Conservation (phyloP, 495 filamentous ascomycete species). For the Lasiosphaeria ovina region DNA sequence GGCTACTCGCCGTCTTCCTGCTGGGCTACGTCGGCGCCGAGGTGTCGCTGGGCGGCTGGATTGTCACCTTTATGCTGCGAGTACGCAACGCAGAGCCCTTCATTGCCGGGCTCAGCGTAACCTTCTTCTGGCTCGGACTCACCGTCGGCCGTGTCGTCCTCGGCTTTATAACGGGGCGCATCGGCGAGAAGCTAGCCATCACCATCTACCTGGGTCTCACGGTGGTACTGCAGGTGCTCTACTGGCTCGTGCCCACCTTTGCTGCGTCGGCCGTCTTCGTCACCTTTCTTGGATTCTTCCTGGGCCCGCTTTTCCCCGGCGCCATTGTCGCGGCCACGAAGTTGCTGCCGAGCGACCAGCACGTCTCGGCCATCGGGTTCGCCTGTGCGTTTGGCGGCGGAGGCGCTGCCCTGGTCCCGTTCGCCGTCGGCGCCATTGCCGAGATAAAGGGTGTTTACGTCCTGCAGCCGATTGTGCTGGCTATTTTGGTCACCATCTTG, state of each 20-base stretch:
- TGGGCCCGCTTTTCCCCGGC: constrained; percentile 80
- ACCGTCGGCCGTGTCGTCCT: constrained; percentile 72
- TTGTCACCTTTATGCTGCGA: constrained; percentile 79
- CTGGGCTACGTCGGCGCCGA: constrained; percentile 83
- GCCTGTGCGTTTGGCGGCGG: constrained; percentile 76
- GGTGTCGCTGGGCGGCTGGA: constrained; percentile 83
- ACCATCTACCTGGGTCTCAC: constrained; percentile 60
- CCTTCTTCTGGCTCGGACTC: constrained; percentile 83
- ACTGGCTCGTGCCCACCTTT: constrained; percentile 80
- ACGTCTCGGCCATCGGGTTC: constrained; percentile 81
- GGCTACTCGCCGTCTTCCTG: constrained; percentile 74
- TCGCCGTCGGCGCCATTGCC: constrained; percentile 80
- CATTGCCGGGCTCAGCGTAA: constrained; percentile 72
- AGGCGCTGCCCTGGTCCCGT: constrained; percentile 79
- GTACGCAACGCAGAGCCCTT: constrained; percentile 70
- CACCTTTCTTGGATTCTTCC: constrained; percentile 69
- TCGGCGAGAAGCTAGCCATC: constrained; percentile 71
- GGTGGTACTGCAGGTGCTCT: constrained; percentile 69
- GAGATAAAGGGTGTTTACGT: constrained; percentile 76
- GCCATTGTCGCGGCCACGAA: constrained; percentile 79
- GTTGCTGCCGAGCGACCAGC: constrained; percentile 71
- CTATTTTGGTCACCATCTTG: constrained; percentile 58
- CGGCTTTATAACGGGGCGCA: constrained; percentile 61
- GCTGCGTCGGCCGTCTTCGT: constrained; percentile 72
- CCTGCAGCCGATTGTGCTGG: constrained; percentile 73